phyloP scores from a whole-genome alignment of 805 yeast species.

The Candida verbasci region DNA sequence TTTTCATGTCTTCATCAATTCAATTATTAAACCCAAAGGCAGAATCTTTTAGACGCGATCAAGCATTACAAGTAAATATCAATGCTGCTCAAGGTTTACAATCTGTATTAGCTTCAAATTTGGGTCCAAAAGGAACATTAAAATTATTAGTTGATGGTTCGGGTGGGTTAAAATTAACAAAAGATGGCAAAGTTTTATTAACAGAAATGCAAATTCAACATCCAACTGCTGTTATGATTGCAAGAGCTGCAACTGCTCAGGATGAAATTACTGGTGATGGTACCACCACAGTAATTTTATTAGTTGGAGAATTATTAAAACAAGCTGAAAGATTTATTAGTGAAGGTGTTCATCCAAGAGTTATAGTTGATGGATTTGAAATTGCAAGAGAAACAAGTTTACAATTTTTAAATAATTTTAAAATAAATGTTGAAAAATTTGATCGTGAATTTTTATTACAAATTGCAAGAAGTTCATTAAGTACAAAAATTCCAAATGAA shows the following conservation, averaged over 20 bases:
- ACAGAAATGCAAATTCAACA: constrained; percentile 90
- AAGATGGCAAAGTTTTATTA: constrained; percentile 91
- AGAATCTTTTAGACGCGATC: constrained; percentile 91
- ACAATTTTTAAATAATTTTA: constrained; percentile 64
- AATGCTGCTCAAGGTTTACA: constrained; percentile 97
- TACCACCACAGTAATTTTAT: constrained; percentile 89
- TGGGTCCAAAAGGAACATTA: constrained; percentile 96
- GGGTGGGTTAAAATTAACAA: constrained; percentile 91
- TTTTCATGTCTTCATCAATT: constrained; percentile 22
- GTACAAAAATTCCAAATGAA: constrained; percentile 79
- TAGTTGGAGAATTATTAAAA: constrained; percentile 90
- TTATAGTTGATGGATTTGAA: constrained; percentile 93
- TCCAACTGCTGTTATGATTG: constrained; percentile 51
- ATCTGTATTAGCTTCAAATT: constrained; percentile 81
- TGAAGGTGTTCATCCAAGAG: constrained; percentile 96
- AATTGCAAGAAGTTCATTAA: constrained; percentile 84
- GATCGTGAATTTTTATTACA: constrained; percentile 87
- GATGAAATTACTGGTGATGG: constrained; percentile 99
- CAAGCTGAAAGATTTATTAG: constrained; percentile 89
- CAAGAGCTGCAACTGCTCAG: constrained; percentile 97
- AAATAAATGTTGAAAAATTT: constrained; percentile 45
- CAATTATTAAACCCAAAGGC: constrained; percentile 96
- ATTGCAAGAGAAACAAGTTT: constrained; percentile 75
- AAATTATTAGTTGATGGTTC: constrained; percentile 97
- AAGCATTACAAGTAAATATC: constrained; percentile 92